A percentile compares a stretch with the other conserved stretches of the same genome.
Evolutionary conservation across 116 monocot species (phyloP).

Genomic region (Iris pallida): DNA sequence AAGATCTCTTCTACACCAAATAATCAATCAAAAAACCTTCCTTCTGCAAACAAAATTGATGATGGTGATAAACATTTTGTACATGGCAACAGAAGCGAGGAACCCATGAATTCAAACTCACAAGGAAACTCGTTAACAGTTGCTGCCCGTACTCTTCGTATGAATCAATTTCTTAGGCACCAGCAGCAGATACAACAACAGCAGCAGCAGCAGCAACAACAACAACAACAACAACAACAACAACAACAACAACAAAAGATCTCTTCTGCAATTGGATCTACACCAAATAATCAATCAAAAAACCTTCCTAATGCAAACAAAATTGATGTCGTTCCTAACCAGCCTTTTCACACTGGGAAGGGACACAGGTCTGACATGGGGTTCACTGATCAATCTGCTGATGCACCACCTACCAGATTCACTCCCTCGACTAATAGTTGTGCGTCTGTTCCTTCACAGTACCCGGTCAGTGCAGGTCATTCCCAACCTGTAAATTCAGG

Average conservation of each 20-base stretch:
- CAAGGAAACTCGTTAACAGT: constrained; percentile 17
- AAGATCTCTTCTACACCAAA: constrained; percentile 13
- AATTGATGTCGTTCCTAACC: constrained; percentile 16
- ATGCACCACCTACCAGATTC: constrained; percentile 22
- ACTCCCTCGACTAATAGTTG: constrained; percentile 18
- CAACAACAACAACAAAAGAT: constrained; percentile 18
- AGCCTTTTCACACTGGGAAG: constrained; percentile 9
- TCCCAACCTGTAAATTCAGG: constrained; percentile 15
- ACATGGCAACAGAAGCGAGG: constrained; percentile 22
- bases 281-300: constrained; percentile 14
- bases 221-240: constrained; percentile 4
- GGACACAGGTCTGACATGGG: constrained; percentile 12
- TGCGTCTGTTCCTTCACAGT: constrained; percentile 16
- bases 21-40: constrained; percentile 13
- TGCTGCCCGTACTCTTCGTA: constrained; percentile 9
- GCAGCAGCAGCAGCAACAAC: too few relatives aligned
- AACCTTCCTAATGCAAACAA: constrained; percentile 12
- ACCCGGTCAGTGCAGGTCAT: constrained; percentile 16
- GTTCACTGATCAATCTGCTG: constrained; percentile 22
- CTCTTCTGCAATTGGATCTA: constrained; percentile 16
- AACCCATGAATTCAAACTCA: constrained; percentile 21
- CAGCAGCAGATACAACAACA: constrained; percentile 7
- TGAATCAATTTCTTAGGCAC: constrained; percentile 7
- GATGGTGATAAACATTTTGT: constrained; percentile 13
- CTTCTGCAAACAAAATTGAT: constrained; percentile 17